phyloP scores from a whole-genome alignment of 1,284 basidiomycete species.

The Pyrrhoderma lamaoense region DNA sequence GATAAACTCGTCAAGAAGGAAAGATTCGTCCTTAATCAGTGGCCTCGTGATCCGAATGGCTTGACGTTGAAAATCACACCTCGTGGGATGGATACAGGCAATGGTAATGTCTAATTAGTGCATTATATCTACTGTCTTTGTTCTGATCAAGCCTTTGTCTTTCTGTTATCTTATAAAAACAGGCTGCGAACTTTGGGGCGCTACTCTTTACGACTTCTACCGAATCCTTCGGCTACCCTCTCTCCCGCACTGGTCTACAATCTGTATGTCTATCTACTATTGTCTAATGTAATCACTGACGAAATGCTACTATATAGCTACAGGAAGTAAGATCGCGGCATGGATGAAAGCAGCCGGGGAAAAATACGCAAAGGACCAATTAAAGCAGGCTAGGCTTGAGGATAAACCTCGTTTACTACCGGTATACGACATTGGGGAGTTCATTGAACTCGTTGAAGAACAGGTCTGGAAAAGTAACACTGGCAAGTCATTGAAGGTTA shows the following conservation, averaged over 20 bases:
- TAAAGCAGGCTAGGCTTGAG: slow-evolving; percentile 34
- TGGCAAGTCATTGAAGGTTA: slow-evolving; percentile 10
- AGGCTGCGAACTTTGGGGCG: slow-evolving; percentile 32
- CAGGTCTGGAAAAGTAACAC: slow-evolving; percentile 8
- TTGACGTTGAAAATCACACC: slow-evolving; percentile 20
- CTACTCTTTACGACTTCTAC: slow-evolving; percentile 39
- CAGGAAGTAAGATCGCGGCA: slow-evolving; percentile 32
- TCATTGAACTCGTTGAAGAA: slow-evolving; percentile 25
- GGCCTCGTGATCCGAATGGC: slow-evolving; percentile 32
- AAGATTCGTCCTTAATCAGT: slow-evolving; percentile 26
- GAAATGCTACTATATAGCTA: slow-evolving; percentile 18
- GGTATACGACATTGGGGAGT: slow-evolving; percentile 26
- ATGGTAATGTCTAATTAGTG: slow-evolving; percentile 3
- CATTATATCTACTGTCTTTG: neutral
- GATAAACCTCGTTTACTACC: slow-evolving; percentile 28
- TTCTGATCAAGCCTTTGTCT: neutral
- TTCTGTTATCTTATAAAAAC: slow-evolving; percentile 17
- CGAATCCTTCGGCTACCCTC: slow-evolving; percentile 24
- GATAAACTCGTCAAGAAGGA: slow-evolving; percentile 2
- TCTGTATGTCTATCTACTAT: slow-evolving; percentile 13
- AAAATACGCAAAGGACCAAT: slow-evolving; percentile 27
- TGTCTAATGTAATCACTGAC: neutral
- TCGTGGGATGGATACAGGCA: slow-evolving; percentile 19
- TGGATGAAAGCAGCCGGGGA: slow-evolving; percentile 32
- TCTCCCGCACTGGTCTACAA: slow-evolving; percentile 16